A percentile compares a stretch with the other conserved stretches of the same genome.
Evolutionary conservation across 2,329 filamentous ascomycete genomes (phyloP).

Genomic region (Didymella sp.): DNA sequence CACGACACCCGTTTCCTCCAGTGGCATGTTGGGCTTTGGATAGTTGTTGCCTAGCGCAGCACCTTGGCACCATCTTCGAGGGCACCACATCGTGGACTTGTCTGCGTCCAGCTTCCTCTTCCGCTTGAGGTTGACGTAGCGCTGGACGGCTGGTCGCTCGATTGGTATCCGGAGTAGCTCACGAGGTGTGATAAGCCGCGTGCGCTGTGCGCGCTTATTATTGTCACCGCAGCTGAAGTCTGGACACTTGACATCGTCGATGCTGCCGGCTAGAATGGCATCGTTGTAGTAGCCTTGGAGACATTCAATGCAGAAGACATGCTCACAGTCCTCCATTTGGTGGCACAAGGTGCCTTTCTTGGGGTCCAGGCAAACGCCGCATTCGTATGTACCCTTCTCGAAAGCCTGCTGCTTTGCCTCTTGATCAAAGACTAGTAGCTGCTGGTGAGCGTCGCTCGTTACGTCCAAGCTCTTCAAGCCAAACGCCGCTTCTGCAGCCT

Average conservation of each 20-base stretch:
- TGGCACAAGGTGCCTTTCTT: background rate
- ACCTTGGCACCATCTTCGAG: slow-evolving; percentile 7
- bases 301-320: slow-evolving; percentile 11
- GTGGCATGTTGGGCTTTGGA: background rate
- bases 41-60: background rate
- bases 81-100: slow-evolving; percentile 1
- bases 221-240: background rate
- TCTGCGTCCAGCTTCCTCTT: slow-evolving; percentile 1
- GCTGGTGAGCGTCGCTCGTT: background rate
- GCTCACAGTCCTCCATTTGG: background rate
- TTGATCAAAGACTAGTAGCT: background rate
- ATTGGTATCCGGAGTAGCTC: slow-evolving; percentile 4
- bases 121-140: slow-evolving; percentile 12
- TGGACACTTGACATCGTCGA: slow-evolving; percentile 1
- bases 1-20: background rate
- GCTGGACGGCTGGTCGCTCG: background rate
- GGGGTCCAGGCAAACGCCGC: slow-evolving; percentile 2
- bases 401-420: background rate
- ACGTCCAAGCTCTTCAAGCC: background rate
- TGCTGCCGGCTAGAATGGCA: slow-evolving; percentile 2
- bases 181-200: background rate
- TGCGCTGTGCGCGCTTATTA: background rate
- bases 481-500: background rate
- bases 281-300: slow-evolving; percentile 8
- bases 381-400: background rate